phyloP scores from a whole-genome alignment of 352 stramenopile species.

The Phytophthora idaei region DNA sequence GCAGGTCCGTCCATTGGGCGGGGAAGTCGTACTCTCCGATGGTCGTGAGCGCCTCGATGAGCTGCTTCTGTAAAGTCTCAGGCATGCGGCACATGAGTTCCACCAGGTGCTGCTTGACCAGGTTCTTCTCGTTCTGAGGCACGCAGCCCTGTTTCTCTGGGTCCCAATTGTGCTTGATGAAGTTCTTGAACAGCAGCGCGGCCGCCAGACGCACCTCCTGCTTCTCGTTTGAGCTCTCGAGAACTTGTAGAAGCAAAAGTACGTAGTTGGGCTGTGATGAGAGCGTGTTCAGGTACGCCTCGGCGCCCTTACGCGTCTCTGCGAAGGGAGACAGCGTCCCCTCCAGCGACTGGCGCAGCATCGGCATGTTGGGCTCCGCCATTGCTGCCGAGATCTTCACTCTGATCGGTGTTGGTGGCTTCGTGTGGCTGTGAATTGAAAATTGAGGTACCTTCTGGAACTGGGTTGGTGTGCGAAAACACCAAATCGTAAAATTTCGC shows the following conservation, averaged over 20 bases:
- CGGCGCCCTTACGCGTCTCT: slow-evolving; percentile 70
- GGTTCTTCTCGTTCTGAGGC: slow-evolving; percentile 82
- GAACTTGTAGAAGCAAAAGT: slow-evolving; percentile 71
- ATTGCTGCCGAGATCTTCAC: slow-evolving; percentile 36
- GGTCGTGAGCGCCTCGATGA: slow-evolving; percentile 96
- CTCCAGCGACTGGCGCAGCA: slow-evolving; percentile 77
- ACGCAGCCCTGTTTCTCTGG: slow-evolving; percentile 83
- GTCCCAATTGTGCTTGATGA: slow-evolving; percentile 98
- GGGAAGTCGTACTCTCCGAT: slow-evolving; percentile 98
- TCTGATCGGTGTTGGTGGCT: slow-evolving; percentile 2
- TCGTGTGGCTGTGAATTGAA: slow-evolving; percentile 14
- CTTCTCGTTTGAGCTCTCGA: slow-evolving; percentile 66
- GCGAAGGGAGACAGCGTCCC: slow-evolving; percentile 79
- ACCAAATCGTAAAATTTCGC: not conserved
- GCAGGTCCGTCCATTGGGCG: slow-evolving; percentile 94
- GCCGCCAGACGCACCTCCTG: slow-evolving; percentile 74
- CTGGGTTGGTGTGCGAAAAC: not conserved
- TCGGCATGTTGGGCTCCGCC: slow-evolving; percentile 67
- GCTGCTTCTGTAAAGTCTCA: slow-evolving; percentile 93
- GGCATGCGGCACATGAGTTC: slow-evolving; percentile 98
- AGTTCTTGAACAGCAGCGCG: slow-evolving; percentile 97
- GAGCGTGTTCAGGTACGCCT: slow-evolving; percentile 69
- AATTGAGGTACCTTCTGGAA: slow-evolving; percentile 19
- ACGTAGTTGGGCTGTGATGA: slow-evolving; percentile 74
- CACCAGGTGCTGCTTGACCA: slow-evolving; percentile 99